Evolutionary conservation across 2,329 filamentous ascomycete species (phyloP).

Genomic region (Fusarium sp.): DNA sequence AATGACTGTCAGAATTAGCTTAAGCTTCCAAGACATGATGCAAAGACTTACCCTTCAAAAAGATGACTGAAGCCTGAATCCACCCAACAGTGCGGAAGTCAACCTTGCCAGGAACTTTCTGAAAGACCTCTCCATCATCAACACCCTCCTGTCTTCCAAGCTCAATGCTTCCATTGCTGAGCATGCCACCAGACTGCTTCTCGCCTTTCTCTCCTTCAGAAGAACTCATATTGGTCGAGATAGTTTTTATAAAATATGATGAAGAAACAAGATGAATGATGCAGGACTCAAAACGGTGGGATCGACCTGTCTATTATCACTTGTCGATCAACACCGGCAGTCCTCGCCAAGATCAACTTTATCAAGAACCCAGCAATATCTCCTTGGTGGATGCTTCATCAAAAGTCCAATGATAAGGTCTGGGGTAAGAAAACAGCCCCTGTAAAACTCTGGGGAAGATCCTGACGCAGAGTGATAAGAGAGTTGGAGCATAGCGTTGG

Average conservation of each 20-base stretch:
- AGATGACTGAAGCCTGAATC: slow-evolving; percentile 58
- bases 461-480: slow-evolving; percentile 11
- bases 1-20: slow-evolving; percentile 42
- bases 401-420: slow-evolving; percentile 16
- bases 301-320: slow-evolving; percentile 2
- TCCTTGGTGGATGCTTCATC: background rate
- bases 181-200: slow-evolving; percentile 11
- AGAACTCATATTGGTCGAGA: slow-evolving; percentile 10
- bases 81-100: slow-evolving; percentile 59
- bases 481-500: slow-evolving; percentile 12
- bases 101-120: slow-evolving; percentile 52
- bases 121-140: slow-evolving; percentile 55
- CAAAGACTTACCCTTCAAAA: slow-evolving; percentile 50
- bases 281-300: background rate
- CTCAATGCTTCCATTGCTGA: slow-evolving; percentile 28
- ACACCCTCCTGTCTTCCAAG: slow-evolving; percentile 26
- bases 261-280: background rate
- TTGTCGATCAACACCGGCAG: background rate
- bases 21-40: too few species aligned
- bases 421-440: slow-evolving; percentile 12
- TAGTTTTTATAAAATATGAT: background rate
- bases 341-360: background rate
- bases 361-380: background rate
- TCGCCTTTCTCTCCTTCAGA: slow-evolving; percentile 14
- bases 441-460: slow-evolving; percentile 17